Percentiles rank a stretch among this genome's conserved stretches.
Conservation (phyloP, 2,329 filamentous ascomycete species). For the Lomentospora prolificans region DNA sequence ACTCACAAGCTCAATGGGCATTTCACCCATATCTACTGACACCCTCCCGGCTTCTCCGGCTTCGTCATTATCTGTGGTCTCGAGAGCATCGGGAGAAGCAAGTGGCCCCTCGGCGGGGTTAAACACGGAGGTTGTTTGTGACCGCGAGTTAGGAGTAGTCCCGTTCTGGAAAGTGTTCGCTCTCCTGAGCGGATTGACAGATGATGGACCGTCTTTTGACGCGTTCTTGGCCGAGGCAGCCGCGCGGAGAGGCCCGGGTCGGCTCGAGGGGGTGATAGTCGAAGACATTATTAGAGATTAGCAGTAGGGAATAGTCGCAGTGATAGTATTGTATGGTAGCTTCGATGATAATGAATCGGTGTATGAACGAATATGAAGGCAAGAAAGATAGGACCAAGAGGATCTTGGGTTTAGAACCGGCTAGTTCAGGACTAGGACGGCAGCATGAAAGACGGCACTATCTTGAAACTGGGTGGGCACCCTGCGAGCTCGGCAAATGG, state of each 20-base stretch:
- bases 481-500: neutral
- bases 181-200: neutral
- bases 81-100: neutral
- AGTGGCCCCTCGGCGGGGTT: neutral
- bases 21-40: conserved; percentile 70
- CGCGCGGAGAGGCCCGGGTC: neutral
- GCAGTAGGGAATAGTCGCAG: neutral
- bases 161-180: conserved; percentile 4
- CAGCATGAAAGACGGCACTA: neutral
- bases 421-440: neutral
- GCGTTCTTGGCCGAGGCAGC: neutral
- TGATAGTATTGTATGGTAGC: neutral
- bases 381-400: neutral
- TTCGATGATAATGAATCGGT: neutral
- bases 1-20: conserved; percentile 88
- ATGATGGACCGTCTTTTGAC: neutral
- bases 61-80: conserved; percentile 29
- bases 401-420: neutral
- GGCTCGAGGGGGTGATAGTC: neutral
- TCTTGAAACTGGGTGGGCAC: neutral
- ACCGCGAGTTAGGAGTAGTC: neutral
- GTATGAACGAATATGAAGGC: neutral
- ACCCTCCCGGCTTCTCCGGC: conserved; percentile 35
- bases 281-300: neutral
- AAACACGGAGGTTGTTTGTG: neutral